Conservation (phyloP, 177 flowering plant genomes). For the Telopea speciosissima region DNA sequence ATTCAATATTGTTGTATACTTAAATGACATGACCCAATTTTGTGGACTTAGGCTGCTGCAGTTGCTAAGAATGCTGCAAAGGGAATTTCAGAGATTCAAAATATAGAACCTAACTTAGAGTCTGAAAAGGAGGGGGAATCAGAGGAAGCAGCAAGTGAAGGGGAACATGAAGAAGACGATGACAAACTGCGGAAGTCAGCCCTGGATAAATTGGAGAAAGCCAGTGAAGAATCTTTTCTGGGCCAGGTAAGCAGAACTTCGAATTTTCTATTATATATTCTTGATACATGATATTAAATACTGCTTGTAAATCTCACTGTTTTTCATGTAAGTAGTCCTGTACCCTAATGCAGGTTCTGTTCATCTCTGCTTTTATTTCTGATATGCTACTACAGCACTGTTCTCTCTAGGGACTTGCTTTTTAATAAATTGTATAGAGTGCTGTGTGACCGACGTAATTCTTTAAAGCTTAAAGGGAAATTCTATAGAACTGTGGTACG, state of each 20-base stretch:
- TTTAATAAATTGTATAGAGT: background rate
- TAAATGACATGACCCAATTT: background rate
- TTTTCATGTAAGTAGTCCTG: background rate
- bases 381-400: background rate
- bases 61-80: constrained; percentile 83
- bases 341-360: background rate
- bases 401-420: background rate
- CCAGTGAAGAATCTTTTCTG: constrained; percentile 78
- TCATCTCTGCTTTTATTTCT: background rate
- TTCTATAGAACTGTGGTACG: too few species aligned
- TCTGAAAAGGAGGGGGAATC: constrained; percentile 44
- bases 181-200: constrained; percentile 54
- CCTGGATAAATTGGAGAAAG: constrained; percentile 77
- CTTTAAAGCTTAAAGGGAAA: too few species aligned
- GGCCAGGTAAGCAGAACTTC: constrained; percentile 68
- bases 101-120: constrained; percentile 42
- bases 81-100: constrained; percentile 56
- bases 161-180: constrained; percentile 47
- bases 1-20: background rate
- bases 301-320: background rate
- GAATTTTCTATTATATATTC: background rate
- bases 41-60: constrained; percentile 56
- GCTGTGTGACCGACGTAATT: too few species aligned
- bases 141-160: constrained; percentile 31
- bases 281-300: background rate